Evolutionary conservation across 371 early-diverging fungal genomes (phyloP), one percentile per base, ranked within the genome.

Genomic region (Rhizopus microsporus): DNA sequence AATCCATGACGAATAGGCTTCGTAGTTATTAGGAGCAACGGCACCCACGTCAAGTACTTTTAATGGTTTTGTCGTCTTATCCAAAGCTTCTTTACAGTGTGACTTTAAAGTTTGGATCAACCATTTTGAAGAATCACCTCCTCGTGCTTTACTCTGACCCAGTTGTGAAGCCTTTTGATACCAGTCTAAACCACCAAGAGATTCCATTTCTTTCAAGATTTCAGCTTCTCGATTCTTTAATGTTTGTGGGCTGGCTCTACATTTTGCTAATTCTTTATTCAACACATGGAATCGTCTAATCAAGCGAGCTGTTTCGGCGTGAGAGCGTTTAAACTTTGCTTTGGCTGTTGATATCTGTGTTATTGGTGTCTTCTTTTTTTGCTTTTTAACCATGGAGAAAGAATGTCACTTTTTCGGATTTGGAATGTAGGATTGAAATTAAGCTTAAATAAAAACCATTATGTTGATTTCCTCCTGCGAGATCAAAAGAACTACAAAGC

Each of bases 21-120:
- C 71, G 52, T 95, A 93, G 59, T 93, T 93, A 46, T 81, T 74
- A 0, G 89, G 86, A 23, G 85, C 81, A 2, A 95, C 78, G 0
- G 95, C 93, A 0, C 96, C 96, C n/a, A 96, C 88, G 61, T 96
- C 96, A 34, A 96, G 74, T 15, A 95, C 71, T 7, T 76, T 71
- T 32, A 88, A 46, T 16, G 72, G 66, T 42, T 59, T 70, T 6
- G 23, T 62, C 0, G 49, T n/a, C 7, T 51, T 49, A 34, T 60
- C 60, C 2, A 65, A 16, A 31, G 30, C 40, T 4, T 52, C 56
- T 29, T 62, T 59, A 32, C 59, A 60, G 35, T 67, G 63, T 3
- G 65, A 33, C 39, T 72, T 61, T 10, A 90, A 60, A 13, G 78
- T 62, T 23, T 80, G 77, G 9, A 91, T 74, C 15, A 93, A 71